These are phyloP conservation scores for Globisporangium splendens DNA, from an alignment of 352 stramenopile genomes.

Conservation along the genomic window DNA sequence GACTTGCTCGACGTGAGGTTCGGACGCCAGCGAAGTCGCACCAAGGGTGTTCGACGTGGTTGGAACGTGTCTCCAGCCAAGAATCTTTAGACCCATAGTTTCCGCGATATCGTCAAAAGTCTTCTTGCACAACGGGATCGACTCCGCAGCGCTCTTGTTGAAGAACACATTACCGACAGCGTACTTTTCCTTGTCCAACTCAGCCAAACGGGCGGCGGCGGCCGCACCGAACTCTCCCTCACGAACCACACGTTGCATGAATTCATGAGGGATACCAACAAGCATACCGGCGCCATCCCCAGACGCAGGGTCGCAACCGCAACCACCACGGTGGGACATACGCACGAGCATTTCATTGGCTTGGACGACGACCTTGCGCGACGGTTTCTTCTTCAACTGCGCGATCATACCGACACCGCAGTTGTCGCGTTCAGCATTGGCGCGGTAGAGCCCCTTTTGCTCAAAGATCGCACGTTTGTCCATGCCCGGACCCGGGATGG, in stretches of 20 bases:
- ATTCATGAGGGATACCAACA: conserved; percentile 95
- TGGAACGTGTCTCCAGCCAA: conserved; percentile 92
- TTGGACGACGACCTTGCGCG: conserved; percentile 89
- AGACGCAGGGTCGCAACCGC: conserved; percentile 93
- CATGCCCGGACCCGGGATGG: conserved; percentile 32
- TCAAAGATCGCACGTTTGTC: conserved; percentile 61
- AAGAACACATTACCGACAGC: conserved; percentile 92
- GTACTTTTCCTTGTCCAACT: conserved; percentile 77
- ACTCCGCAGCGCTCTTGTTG: conserved; percentile 57
- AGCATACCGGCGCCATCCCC: conserved; percentile 93
- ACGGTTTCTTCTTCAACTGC: conserved; percentile 93
- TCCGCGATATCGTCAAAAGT: conserved; percentile 81
- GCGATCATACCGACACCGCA: conserved; percentile 96
- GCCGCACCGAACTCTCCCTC: conserved; percentile 67
- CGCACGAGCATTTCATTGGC: conserved; percentile 97
- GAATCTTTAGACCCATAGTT: conserved; percentile 87
- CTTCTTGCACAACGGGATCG: conserved; percentile 85
- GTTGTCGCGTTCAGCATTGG: conserved; percentile 54
- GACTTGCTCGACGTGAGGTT: conserved; percentile 94
- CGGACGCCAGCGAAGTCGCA: conserved; percentile 89
- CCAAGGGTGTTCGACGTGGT: conserved; percentile 93
- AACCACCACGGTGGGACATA: conserved; percentile 94
- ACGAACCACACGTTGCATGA: conserved; percentile 84
- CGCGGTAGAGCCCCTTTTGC: conserved; percentile 53
- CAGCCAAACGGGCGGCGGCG: conserved; percentile 24